Evolutionary conservation across 257 asterid genomes (phyloP), one percentile per base, ranked within the genome.

Genomic region (Nicotiana tomentosiformis): DNA sequence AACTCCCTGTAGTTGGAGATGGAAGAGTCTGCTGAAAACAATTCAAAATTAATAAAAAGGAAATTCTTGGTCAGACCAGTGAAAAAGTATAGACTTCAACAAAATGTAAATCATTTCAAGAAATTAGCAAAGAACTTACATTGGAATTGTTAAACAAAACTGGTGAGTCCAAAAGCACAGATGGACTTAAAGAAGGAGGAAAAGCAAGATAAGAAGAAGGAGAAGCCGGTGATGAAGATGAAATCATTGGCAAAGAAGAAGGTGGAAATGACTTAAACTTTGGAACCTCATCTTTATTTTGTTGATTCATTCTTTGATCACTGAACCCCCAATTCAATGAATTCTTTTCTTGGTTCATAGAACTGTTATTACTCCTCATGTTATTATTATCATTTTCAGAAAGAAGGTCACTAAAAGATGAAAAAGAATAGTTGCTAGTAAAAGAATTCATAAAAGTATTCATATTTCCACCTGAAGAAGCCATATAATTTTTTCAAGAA

Each of bases 101-200:
- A 57, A 65, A 77, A 61, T 16, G 18, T 18, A 55, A 23, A 30
- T 20, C 3, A 60, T 32, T 64, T 0, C 2, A 9, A 51, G 58
- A 64, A 5, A 46, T 26, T 62, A 26, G 4, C 9, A 15, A 55
- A 0, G 23, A 64, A 86, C 98, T 92, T 86, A 93, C 98, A 82
- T 86, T 92, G 35, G 96, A 84, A 0, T 88, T 88, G 43, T 91
- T 81, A 26, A 95, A 93, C 64, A 93, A 88, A 14, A 91, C 90
- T 10, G 98, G 98, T 6, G 98, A 93, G 84, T 95, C 98, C 78
- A 93, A 89, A 55, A 95, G 91, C 7, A 91, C 68, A 3, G 98
- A 91, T 17, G 97, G 97, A 88, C 97, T 94, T 65, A 94, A 85
- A 46, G 80, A 84, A 3, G 92, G 86, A 15, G 97, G 98, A 12